Evolutionary conservation across 1,139 yeast species (phyloP).

Genomic region (Saccharomycopsis hybrid): DNA sequence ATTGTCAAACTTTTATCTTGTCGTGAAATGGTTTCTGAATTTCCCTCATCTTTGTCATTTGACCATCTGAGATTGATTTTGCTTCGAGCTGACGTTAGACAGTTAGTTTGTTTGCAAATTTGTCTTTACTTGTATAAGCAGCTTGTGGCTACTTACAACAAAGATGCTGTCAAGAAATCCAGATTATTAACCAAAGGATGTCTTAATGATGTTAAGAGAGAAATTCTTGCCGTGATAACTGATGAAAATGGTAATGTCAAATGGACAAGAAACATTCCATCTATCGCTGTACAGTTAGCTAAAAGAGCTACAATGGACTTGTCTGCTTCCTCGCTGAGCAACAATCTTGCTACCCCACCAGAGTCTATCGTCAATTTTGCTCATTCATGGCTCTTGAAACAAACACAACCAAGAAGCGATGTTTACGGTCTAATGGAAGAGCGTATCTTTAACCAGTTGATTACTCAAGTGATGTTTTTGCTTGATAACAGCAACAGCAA

Average conservation of each 20-base stretch:
- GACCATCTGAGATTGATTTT: constrained; percentile 77
- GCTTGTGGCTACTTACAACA: constrained; percentile 41
- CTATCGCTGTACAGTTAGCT: constrained; percentile 67
- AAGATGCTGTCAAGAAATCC: constrained; percentile 27
- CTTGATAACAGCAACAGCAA: constrained; percentile 19
- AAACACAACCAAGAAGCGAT: constrained; percentile 77
- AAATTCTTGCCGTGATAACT: constrained; percentile 71
- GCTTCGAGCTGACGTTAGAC: constrained; percentile 79
- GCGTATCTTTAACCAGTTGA: constrained; percentile 49
- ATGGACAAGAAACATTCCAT: constrained; percentile 80
- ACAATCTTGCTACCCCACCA: constrained; percentile 27
- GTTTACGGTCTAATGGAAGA: constrained; percentile 75
- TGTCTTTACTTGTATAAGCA: constrained; percentile 71
- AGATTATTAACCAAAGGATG: constrained; percentile 24
- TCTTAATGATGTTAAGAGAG: constrained; percentile 39
- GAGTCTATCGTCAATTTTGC: constrained; percentile 54
- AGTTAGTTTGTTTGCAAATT: constrained; percentile 72
- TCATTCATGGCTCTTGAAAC: constrained; percentile 75
- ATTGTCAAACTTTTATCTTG: constrained; percentile 64
- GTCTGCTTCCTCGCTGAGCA: constrained; percentile 11
- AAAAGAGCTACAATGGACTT: constrained; percentile 31
- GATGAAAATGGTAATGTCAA: constrained; percentile 83
- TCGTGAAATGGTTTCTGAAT: constrained; percentile 74
- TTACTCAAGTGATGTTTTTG: constrained; percentile 28
- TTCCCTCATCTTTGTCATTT: constrained; percentile 81